Evolutionary conservation across 192 early-diverging fungal species (phyloP).

Genomic region (Martensiomyces pterosporus): DNA sequence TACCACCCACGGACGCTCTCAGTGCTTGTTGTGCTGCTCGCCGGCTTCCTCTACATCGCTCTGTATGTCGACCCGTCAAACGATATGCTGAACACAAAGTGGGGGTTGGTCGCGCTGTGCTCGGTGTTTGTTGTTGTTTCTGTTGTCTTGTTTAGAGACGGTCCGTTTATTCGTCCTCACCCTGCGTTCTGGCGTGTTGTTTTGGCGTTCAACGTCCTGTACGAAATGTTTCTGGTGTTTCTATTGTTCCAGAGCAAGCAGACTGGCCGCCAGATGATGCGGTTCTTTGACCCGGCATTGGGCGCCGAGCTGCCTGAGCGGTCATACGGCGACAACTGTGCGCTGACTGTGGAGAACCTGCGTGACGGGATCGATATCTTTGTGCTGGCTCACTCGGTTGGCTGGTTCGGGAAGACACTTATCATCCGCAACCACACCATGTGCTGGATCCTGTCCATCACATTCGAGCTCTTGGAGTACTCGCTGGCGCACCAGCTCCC

Average conservation of each 20-base stretch:
- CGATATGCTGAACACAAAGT: conserved; percentile 47
- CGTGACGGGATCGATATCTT: conserved; percentile 89
- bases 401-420: conserved; percentile 92
- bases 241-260: conserved; percentile 91
- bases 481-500: conserved; percentile 90
- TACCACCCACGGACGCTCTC: conserved; percentile 50
- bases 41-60: conserved; percentile 47
- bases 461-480: conserved; percentile 96
- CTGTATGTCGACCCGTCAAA: conserved; percentile 41
- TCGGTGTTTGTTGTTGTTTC: conserved; percentile 75
- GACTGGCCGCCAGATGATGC: conserved; percentile 75
- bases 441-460: conserved; percentile 92
- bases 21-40: conserved; percentile 28
- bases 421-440: conserved; percentile 92
- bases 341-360: conserved; percentile 69
- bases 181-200: conserved; percentile 91
- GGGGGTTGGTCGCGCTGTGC: conserved; percentile 44
- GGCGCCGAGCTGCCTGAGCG: conserved; percentile 84
- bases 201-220: conserved; percentile 77
- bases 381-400: conserved; percentile 85
- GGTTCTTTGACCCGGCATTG: conserved; percentile 72
- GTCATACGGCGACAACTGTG: conserved; percentile 88
- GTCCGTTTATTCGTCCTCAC: conserved; percentile 91
- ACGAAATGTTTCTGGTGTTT: conserved; percentile 87
- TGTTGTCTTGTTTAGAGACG: conserved; percentile 87